A percentile compares a stretch with the other conserved stretches of the same genome.
Conservation (phyloP, 257 asterid species). For the Nicotiana knightiana region DNA sequence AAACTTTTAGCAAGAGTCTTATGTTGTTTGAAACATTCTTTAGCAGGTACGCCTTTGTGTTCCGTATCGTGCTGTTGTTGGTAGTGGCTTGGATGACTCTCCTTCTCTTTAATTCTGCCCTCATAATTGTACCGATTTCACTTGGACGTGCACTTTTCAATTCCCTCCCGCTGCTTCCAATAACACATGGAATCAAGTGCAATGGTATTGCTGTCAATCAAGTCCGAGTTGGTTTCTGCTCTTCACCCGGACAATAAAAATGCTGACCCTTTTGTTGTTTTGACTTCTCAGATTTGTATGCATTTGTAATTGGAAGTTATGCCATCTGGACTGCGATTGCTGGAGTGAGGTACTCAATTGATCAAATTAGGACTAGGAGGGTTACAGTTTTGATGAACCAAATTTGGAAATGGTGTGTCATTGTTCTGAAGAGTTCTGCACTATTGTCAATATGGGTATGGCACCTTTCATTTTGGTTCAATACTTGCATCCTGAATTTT, state of each 20-base stretch:
- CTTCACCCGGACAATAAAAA: not conserved
- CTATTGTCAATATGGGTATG: slow-evolving; percentile 88
- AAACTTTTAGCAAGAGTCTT: slow-evolving; percentile 19
- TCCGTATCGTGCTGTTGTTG: slow-evolving; percentile 72
- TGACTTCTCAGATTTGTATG: slow-evolving; percentile 56
- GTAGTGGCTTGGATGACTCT: slow-evolving; percentile 97
- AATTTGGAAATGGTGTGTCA: slow-evolving; percentile 90
- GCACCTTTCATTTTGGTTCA: slow-evolving; percentile 6
- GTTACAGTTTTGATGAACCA: slow-evolving; percentile 56
- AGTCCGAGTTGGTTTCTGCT: not conserved
- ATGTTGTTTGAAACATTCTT: slow-evolving; percentile 29
- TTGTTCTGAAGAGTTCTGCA: slow-evolving; percentile 73
- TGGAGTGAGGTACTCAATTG: slow-evolving; percentile 74
- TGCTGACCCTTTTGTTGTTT: not conserved
- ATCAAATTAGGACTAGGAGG: slow-evolving; percentile 66
- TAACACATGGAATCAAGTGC: slow-evolving; percentile 91
- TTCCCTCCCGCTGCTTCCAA: slow-evolving; percentile 83
- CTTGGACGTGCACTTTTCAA: slow-evolving; percentile 78
- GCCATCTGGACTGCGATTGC: slow-evolving; percentile 94
- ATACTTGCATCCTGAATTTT: not conserved
- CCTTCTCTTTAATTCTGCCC: slow-evolving; percentile 70
- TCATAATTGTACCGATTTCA: slow-evolving; percentile 82
- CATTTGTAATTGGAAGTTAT: slow-evolving; percentile 93
- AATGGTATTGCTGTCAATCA: slow-evolving; percentile 47
- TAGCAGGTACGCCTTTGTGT: slow-evolving; percentile 89